Evolutionary conservation across 495 filamentous ascomycete species (phyloP).

Genomic region (Pyrenopolyporus hunteri): DNA sequence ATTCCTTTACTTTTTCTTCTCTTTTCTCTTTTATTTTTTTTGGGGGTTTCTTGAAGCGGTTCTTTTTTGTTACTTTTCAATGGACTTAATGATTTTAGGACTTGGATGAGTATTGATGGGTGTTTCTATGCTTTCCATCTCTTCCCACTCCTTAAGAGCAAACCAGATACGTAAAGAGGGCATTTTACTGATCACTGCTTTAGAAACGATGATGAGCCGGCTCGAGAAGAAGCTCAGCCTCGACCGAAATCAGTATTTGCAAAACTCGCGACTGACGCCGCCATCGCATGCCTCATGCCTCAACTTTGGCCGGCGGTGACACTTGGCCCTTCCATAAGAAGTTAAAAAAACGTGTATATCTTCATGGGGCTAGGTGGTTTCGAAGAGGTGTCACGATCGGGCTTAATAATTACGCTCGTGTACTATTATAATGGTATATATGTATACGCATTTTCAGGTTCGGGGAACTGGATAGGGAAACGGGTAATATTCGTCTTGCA

Average conservation of each 20-base stretch:
- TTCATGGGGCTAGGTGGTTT: no score
- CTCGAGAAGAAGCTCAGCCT: constrained; percentile 38
- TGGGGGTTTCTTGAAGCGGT: no score
- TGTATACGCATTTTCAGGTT: no score
- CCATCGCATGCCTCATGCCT: constrained; percentile 25
- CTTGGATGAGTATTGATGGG: no score
- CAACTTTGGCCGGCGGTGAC: constrained; percentile 19
- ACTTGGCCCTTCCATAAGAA: neutral
- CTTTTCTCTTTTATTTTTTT: no score
- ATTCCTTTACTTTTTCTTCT: neutral
- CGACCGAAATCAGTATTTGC: constrained; percentile 33
- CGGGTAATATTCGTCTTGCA: no score
- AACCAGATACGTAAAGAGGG: neutral
- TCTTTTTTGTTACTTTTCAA: neutral
- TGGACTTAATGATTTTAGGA: neutral
- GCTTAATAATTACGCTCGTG: no score
- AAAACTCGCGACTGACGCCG: constrained; percentile 31
- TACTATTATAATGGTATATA: no score
- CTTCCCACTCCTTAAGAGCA: neutral
- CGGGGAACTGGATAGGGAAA: no score
- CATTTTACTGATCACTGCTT: neutral
- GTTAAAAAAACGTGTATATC: no score
- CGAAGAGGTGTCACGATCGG: no score
- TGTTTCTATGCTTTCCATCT: no score
- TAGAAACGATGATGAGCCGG: constrained; percentile 43